Percentiles rank a stretch among this genome's conserved stretches.
Conservation (phyloP, 2,329 filamentous ascomycete species). For the Pseudopyrenochaeta lycopersici region DNA sequence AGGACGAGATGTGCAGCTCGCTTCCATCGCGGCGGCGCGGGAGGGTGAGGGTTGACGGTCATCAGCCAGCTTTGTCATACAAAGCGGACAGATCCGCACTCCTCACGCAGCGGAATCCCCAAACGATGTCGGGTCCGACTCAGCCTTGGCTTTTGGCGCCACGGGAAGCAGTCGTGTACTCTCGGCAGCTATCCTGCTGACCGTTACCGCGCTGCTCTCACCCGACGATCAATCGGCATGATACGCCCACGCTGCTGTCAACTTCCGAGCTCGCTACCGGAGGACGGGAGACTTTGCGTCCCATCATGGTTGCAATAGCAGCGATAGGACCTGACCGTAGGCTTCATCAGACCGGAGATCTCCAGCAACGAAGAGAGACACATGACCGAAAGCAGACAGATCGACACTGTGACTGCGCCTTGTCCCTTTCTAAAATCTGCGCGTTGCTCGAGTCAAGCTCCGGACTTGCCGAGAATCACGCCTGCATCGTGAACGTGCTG, state of each 20-base stretch:
- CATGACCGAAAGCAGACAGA: no score
- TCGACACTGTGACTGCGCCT: no score
- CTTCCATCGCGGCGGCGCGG: not conserved
- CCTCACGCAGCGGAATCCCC: not conserved
- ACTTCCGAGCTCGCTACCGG: not conserved
- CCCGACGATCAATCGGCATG: not conserved
- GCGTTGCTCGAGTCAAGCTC: no score
- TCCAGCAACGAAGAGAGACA: no score
- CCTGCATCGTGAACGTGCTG: no score
- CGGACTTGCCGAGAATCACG: no score
- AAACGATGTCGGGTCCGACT: not conserved
- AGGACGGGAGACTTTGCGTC: not conserved
- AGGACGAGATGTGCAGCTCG: not conserved
- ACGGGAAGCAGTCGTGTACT: not conserved
- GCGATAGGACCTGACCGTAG: no score
- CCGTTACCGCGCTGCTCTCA: not conserved
- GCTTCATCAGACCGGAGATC: no score
- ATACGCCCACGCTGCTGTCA: not conserved
- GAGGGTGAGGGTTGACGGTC: not conserved
- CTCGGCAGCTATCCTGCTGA: not conserved
- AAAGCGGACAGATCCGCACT: not conserved
- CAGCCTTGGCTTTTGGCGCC: not conserved
- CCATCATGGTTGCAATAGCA: not conserved
- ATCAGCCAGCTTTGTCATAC: not conserved
- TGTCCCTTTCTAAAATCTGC: no score